These are phyloP conservation scores for Penicillium tannophilum DNA, from an alignment of 495 filamentous ascomycete genomes.

Conservation along the genomic window DNA sequence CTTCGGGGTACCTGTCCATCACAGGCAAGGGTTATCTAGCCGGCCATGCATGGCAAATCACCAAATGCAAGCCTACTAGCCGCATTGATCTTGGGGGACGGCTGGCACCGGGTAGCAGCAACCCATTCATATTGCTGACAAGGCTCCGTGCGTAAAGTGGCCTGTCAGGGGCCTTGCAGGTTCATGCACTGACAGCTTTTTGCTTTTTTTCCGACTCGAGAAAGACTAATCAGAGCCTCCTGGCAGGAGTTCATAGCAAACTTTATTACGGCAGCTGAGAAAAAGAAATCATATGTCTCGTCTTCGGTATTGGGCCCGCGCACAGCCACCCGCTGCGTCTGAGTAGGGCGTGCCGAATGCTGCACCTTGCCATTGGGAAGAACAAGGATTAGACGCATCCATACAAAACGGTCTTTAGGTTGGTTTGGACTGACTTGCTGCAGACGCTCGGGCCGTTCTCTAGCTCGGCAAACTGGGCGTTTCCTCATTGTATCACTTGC, in stretches of 20 bases:
- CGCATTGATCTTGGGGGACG: conserved; percentile 9
- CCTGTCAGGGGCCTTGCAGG: conserved; percentile 13
- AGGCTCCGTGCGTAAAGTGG: neutral
- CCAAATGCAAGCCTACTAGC: conserved; percentile 11
- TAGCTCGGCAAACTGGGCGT: neutral
- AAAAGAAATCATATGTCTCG: neutral
- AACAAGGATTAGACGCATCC: conserved; percentile 9
- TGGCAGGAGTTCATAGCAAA: neutral
- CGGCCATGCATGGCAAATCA: conserved; percentile 21
- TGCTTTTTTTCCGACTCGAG: conserved; percentile 2
- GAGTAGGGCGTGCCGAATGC: neutral
- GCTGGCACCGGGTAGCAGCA: neutral
- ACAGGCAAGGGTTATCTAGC: conserved; percentile 13
- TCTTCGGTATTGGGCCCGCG: neutral
- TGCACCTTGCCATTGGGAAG: conserved; percentile 2
- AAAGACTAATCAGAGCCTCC: conserved; percentile 5
- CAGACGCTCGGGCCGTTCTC: conserved; percentile 12
- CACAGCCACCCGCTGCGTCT: conserved; percentile 6
- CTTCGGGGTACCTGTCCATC: conserved; percentile 15
- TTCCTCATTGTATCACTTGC: conserved; percentile 1
- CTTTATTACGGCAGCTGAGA: neutral
- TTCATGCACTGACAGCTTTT: conserved; percentile 5
- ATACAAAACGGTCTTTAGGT: conserved; percentile 5
- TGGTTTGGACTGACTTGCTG: conserved; percentile 2
- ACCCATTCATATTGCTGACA: conserved; percentile 3